Percentiles rank a stretch among this genome's conserved stretches.
phyloP scores from a whole-genome alignment of 2,329 filamentous ascomycete genomes.

The Pseudogymnoascus sp. region DNA sequence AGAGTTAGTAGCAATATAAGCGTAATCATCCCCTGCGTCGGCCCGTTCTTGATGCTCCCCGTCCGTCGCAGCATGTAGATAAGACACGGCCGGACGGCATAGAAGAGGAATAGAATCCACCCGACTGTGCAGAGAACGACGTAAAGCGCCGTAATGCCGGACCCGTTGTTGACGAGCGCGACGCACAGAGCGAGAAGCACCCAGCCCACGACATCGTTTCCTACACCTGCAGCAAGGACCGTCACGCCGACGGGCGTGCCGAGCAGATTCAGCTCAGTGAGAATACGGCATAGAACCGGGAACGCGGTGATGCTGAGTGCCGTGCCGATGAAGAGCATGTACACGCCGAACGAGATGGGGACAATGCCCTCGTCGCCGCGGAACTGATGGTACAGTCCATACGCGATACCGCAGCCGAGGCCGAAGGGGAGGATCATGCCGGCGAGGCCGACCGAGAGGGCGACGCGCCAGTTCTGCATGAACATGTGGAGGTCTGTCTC shows the following conservation, averaged over 20 bases:
- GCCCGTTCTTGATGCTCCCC: conserved; percentile 76
- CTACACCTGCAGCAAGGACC: conserved; percentile 80
- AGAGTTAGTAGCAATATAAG: conserved; percentile 74
- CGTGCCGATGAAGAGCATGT: conserved; percentile 78
- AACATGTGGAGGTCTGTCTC: conserved; percentile 78
- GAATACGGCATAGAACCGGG: conserved; percentile 85
- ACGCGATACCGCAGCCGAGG: conserved; percentile 70
- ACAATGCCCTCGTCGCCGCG: conserved; percentile 37
- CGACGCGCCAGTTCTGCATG: conserved; percentile 70
- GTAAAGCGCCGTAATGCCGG: conserved; percentile 74
- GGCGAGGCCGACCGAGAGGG: conserved; percentile 65
- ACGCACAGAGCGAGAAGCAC: conserved; percentile 88
- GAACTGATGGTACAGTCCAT: conserved; percentile 72
- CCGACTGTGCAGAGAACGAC: conserved; percentile 69
- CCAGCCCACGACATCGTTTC: conserved; percentile 89
- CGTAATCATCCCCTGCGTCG: conserved; percentile 74
- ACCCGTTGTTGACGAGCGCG: conserved; percentile 79
- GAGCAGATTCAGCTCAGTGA: conserved; percentile 83
- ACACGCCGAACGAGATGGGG: conserved; percentile 53
- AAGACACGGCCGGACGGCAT: conserved; percentile 64
- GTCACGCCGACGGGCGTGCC: conserved; percentile 78
- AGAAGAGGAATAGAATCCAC: conserved; percentile 69
- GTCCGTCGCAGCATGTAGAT: conserved; percentile 64
- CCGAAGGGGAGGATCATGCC: conserved; percentile 81
- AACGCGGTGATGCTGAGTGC: conserved; percentile 89